phyloP scores from a whole-genome alignment of 495 filamentous ascomycete species.

The Talaromyces nanjingensis region DNA sequence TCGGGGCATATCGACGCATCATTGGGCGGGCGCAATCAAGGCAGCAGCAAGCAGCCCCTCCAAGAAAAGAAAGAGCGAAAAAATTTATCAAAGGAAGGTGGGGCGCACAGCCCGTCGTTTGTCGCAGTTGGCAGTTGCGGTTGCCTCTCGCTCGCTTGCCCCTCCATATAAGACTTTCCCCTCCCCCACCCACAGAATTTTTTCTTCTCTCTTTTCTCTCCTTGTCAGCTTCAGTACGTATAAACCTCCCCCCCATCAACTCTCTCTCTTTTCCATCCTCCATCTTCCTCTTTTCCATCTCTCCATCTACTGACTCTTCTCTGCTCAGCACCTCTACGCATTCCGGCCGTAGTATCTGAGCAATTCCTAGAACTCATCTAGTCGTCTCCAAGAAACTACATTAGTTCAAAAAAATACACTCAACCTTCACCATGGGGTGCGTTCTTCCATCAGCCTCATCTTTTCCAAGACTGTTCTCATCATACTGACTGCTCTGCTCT shows the following conservation, averaged over 20 bases:
- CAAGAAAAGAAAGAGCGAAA: constrained; percentile 12
- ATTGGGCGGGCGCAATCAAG: background rate
- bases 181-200: constrained; percentile 36
- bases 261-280: constrained; percentile 2
- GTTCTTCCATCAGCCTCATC: constrained; percentile 15
- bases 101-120: constrained; percentile 2
- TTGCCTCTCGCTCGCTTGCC: constrained; percentile 47
- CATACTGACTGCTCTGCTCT: constrained; percentile 12
- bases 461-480: constrained; percentile 1
- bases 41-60: background rate
- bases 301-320: constrained; percentile 27
- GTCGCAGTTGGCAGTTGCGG: constrained; percentile 15
- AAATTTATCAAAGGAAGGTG: constrained; percentile 13
- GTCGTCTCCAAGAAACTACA: constrained; percentile 40
- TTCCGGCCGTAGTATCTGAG: constrained; percentile 45
- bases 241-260: constrained; percentile 27
- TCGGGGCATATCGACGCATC: background rate
- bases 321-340: constrained; percentile 47
- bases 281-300: constrained; percentile 1
- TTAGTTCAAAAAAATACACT: constrained; percentile 23
- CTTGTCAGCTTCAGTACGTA: constrained; percentile 46
- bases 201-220: constrained; percentile 31
- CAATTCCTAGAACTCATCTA: constrained; percentile 32
- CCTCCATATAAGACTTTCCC: constrained; percentile 49
- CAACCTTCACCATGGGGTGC: constrained; percentile 49